A percentile compares a stretch with the other conserved stretches of the same genome.
Evolutionary conservation across 2,329 filamentous ascomycete species (phyloP).

Genomic region (Penicillium sp.): DNA sequence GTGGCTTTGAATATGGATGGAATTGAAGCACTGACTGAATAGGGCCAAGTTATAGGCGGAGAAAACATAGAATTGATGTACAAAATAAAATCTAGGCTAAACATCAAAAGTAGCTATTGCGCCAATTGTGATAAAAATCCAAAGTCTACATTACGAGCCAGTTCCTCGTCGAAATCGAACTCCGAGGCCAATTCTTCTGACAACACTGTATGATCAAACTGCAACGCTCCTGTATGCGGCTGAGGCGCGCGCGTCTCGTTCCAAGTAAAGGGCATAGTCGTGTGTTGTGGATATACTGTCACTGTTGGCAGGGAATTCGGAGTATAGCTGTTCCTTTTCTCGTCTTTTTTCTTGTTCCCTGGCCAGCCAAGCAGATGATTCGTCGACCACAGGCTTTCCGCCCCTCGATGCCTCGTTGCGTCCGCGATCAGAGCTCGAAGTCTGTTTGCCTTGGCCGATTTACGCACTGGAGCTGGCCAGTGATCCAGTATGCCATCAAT

Average conservation of each 20-base stretch:
- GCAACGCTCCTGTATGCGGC: background rate
- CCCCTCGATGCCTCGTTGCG: background rate
- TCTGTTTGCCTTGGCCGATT: background rate
- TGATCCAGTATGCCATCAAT: background rate
- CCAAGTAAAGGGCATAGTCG: background rate
- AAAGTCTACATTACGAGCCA: background rate
- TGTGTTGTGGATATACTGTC: background rate
- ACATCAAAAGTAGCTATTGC: background rate
- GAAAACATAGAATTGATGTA: background rate
- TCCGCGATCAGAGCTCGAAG: background rate
- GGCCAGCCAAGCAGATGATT: background rate
- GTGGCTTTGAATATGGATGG: background rate
- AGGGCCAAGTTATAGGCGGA: too few species aligned
- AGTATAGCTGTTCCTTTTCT: background rate
- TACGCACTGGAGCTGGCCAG: background rate
- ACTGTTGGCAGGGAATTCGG: background rate
- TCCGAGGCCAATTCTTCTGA: background rate
- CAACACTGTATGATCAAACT: background rate
- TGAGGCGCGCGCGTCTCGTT: background rate
- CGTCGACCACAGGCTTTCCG: background rate
- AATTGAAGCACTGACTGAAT: background rate
- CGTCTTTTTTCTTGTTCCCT: background rate
- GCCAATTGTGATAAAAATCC: background rate
- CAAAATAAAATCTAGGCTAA: background rate
- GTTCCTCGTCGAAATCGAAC: background rate